Evolutionary conservation across 148 eudicot species (phyloP).

Genomic region (Beta vulgaris): DNA sequence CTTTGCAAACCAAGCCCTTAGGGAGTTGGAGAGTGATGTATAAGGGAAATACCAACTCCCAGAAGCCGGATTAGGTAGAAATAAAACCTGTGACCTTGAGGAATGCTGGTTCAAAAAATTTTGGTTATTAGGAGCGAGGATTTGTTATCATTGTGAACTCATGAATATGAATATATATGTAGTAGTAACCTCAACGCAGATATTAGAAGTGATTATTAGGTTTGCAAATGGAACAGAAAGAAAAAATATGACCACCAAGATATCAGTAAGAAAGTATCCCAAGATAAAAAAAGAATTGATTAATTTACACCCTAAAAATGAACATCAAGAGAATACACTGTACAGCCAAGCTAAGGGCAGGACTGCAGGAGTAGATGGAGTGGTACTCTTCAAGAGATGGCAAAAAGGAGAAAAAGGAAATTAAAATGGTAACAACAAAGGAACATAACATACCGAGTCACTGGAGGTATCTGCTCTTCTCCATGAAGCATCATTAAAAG

Average conservation of each 20-base stretch:
- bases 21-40: too few relatives aligned
- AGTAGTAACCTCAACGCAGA: too few relatives aligned
- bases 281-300: not conserved
- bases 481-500: constrained; percentile 64
- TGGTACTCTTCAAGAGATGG: not conserved
- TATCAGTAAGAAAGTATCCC: not conserved
- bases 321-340: not conserved
- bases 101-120: too few relatives aligned
- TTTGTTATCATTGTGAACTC: not conserved
- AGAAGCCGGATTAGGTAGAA: too few relatives aligned
- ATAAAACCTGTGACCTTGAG: too few relatives aligned
- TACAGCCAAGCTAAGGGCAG: not conserved
- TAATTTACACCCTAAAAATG: not conserved
- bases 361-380: not conserved
- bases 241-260: not conserved
- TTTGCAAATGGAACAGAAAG: not conserved
- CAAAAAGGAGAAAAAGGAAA: not conserved
- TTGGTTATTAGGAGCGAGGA: not conserved
- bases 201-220: not conserved
- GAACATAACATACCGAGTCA: constrained; percentile 37
- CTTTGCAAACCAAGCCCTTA: too few relatives aligned
- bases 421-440: not conserved
- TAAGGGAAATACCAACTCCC: too few relatives aligned
- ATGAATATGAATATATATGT: not conserved
- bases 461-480: constrained; percentile 41